A percentile compares a stretch with the other conserved stretches of the same genome.
phyloP scores from a whole-genome alignment of 2,329 filamentous ascomycete genomes.

The Penicillium palitans region DNA sequence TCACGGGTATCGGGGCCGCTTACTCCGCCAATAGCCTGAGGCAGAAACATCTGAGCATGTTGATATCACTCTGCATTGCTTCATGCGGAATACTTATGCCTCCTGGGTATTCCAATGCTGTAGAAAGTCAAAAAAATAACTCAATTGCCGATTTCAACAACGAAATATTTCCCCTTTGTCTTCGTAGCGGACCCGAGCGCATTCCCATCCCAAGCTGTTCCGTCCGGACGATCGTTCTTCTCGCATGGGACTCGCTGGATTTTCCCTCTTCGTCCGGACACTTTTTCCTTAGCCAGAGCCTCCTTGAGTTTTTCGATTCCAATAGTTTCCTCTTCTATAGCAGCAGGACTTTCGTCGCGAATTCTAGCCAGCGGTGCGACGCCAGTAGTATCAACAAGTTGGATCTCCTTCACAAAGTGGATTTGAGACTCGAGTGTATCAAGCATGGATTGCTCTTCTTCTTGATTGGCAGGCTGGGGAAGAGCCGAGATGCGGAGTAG shows the following conservation, averaged over 20 bases:
- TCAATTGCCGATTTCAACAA: conserved; percentile 58
- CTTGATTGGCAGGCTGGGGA: conserved; percentile 63
- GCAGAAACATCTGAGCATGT: not conserved
- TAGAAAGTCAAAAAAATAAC: not conserved
- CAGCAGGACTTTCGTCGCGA: conserved; percentile 64
- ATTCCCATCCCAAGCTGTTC: conserved; percentile 66
- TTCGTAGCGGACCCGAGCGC: conserved; percentile 65
- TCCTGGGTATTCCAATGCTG: not conserved
- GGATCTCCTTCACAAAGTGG: conserved; percentile 85
- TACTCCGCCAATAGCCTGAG: conserved; percentile 6
- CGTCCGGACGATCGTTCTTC: conserved; percentile 40
- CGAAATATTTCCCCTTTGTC: conserved; percentile 71
- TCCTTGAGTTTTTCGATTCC: conserved; percentile 39
- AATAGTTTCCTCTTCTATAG: conserved; percentile 42
- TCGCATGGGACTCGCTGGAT: conserved; percentile 45
- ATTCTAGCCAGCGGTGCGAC: conserved; percentile 75
- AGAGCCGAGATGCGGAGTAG: conserved; percentile 87
- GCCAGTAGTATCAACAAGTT: conserved; percentile 70
- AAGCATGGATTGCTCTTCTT: conserved; percentile 70
- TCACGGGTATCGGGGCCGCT: conserved; percentile 2
- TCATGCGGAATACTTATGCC: not conserved
- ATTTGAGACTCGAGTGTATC: conserved; percentile 76
- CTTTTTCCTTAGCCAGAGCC: conserved; percentile 42
- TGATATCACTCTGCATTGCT: not conserved
- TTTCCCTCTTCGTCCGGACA: conserved; percentile 46